phyloP scores from a whole-genome alignment of 176 grass and related monocot species.

The Oryza nivara region DNA sequence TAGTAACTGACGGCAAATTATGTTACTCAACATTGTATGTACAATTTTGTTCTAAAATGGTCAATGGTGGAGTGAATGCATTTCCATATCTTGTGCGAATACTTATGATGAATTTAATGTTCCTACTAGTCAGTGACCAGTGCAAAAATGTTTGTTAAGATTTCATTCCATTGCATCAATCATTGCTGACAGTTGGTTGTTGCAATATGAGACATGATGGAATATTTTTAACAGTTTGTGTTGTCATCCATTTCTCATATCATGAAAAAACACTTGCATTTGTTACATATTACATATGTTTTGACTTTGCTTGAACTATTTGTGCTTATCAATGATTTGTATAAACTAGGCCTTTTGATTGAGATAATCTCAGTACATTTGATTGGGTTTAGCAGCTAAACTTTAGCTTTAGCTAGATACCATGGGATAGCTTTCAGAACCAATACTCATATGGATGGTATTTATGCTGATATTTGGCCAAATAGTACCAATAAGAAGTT shows the following conservation, averaged over 20 bases:
- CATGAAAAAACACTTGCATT: constrained; percentile 3
- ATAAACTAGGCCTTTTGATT: constrained; percentile 25
- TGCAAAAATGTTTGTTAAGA: background rate
- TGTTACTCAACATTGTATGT: background rate
- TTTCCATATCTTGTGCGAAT: background rate
- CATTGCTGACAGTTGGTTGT: constrained; percentile 14
- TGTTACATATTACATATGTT: constrained; percentile 14
- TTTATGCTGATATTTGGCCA: background rate
- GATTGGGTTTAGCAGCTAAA: background rate
- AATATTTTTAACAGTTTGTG: background rate
- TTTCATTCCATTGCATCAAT: constrained; percentile 11
- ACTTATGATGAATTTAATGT: background rate
- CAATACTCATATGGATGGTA: background rate
- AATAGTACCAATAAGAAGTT: background rate
- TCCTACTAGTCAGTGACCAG: background rate
- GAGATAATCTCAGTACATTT: constrained; percentile 18
- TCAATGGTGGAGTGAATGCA: background rate
- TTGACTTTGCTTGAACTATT: background rate
- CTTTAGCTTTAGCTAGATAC: background rate
- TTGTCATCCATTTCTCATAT: background rate
- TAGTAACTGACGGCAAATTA: constrained; percentile 13
- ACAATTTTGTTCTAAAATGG: background rate
- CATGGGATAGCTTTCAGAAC: background rate
- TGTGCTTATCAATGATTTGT: background rate
- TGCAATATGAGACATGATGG: background rate